Base-by-base conservation (phyloP, 2,329 filamentous ascomycete genomes). In the Trichoderma sp. region DNA sequence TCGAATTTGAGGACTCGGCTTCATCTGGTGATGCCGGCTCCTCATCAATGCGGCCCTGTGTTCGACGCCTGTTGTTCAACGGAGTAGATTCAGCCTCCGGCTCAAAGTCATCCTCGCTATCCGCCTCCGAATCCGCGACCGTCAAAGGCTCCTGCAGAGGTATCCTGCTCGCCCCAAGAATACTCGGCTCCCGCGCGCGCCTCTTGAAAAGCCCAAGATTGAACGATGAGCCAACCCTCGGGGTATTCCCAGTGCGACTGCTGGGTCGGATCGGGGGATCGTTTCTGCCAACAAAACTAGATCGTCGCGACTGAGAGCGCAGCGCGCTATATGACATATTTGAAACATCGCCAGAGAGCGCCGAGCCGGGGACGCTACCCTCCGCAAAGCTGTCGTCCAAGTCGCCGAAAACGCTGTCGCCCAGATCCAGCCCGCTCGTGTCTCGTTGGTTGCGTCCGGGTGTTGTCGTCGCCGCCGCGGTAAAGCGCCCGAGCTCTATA, bases 1-100 rank as follows among this genome's bases (percentile, higher is more conserved):
- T 80, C 9, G 82, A 76, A 59, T 74, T 75, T 5, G 78, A 71
- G 30, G 72, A 63, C 21, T 67, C 65, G 5, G 66, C 71, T 15
- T 68, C 69, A n/a, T 75, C 70, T 5, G 71, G 69, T 7, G 74
- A 72, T 28, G 61, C 63, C 34, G 71, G 69, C 7, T 60, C 68
- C 26, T 69, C 67, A 47, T 72, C 69, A 28, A 66, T 60, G 54
- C 70, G 69, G 17, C 75, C 74, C 55, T 74, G 74, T 47, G 76
- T 77, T 43, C 78, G 77, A 21, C 82, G 76, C 56, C 73, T 68
- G 34, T 70, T 72, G 65, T 86, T 83, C 28, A 89, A 71, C 3
- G 89, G 88, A 7, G 89, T 91, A 17, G 88, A 89, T 76, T 90
- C 88, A 30, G 86, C 87, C 64, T 90, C 87, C 83, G 88, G 59